Base-by-base conservation (phyloP, 352 stramenopile species). In the Phytophthora quininea region DNA sequence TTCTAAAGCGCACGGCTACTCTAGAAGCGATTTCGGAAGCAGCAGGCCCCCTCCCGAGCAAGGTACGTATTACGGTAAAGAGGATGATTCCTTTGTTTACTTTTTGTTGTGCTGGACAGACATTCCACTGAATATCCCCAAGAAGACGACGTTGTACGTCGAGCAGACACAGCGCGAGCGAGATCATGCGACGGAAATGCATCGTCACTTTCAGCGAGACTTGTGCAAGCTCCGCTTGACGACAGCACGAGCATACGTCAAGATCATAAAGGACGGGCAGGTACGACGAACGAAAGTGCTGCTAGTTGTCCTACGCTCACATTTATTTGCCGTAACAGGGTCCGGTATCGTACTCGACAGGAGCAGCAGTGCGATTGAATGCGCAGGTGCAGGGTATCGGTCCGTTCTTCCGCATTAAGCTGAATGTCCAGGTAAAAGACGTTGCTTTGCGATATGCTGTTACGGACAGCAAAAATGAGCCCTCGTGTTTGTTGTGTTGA, bases 61-160 rank as follows among this genome's bases (percentile, higher is more conserved):
- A 86, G 78, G 78, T 81, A 49, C 31, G 47, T 37, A 19, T n/a
- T 3, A 40, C 5, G 19, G 9, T 2, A 33, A 54, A 37, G 11
- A 4, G 15, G n/a, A 11, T 62, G 50, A 54, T 24, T 53, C 37
- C n/a, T 19, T 19, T 2, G 11, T 37, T 38, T 52, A 51, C 15
- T 33, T 56, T 32, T 46, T 47, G 31, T 12, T 58, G 4, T 32
- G 11, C 32, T 14, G 2, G 5, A 3, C 47, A 86, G 92, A 98
- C 47, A 96, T 97, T 27, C 91, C 91, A 4, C 79, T 98, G 19
- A 93, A 97, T 42, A 93, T 98, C 31, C 92, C 92, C 0, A 97
- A 97, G 76, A 98, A 98, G 54, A 98, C 93, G n/a, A 96, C 96
- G 37, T 64, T 98, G 50, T 98, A 97, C 66, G 91, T 98, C 29